Evolutionary conservation across 371 early-diverging fungal species (phyloP).

Genomic region (Haplosporangium sp.): DNA sequence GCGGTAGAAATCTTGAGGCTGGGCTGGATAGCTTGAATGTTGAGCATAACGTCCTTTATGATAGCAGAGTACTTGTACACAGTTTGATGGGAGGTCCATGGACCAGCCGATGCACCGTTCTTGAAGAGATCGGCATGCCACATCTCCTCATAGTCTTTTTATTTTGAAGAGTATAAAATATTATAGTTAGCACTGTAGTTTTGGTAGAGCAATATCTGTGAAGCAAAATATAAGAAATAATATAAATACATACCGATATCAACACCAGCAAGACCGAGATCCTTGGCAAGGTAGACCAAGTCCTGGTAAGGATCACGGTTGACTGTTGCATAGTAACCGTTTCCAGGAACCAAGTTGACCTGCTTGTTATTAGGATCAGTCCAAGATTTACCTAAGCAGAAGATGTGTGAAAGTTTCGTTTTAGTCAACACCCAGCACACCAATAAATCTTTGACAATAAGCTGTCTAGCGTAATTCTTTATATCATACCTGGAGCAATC

Average conservation of each 20-base stretch:
- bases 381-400: constrained; percentile 20
- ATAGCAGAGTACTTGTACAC: constrained; percentile 55
- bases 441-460: neutral
- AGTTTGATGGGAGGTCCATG: constrained; percentile 49
- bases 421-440: too few species aligned
- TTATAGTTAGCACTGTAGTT: neutral
- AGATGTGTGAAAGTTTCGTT: too few species aligned
- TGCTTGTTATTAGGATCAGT: constrained; percentile 34
- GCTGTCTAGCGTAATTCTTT: neutral
- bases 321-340: constrained; percentile 29
- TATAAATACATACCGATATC: constrained; percentile 32
- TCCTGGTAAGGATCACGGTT: constrained; percentile 57
- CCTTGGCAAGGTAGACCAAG: constrained; percentile 54
- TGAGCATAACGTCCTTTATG: constrained; percentile 50
- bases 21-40: constrained; percentile 46
- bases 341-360: constrained; percentile 40
- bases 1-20: constrained; percentile 38
- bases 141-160: constrained; percentile 54
- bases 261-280: constrained; percentile 52
- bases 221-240: neutral
- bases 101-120: constrained; percentile 40
- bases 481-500: constrained; percentile 35
- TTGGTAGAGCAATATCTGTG: neutral
- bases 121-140: constrained; percentile 54
- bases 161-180: neutral